Evolutionary conservation across 2,329 filamentous ascomycete genomes (phyloP), one percentile per base, ranked within the genome.

Genomic region (Pestalotiopsis sp.): DNA sequence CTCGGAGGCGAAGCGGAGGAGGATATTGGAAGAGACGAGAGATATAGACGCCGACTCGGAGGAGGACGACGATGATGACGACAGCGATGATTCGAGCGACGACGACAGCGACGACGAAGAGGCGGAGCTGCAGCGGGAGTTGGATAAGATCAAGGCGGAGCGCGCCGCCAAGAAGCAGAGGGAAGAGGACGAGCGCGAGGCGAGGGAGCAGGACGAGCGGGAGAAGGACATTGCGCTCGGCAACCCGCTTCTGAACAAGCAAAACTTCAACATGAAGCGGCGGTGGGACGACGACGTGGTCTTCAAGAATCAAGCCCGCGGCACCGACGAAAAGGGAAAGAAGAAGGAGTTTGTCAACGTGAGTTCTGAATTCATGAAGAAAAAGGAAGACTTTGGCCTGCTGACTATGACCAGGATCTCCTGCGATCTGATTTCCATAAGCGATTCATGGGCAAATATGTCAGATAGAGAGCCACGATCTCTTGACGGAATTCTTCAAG

Each of bases 231-330:
- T 98, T 75, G 95, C 96, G 44, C 84, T 92, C 56, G 96, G 96
- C 6, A 99, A 99, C 78, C 96, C 96, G 52, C 82, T 99, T 64
- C 86, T 99, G 67, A 98, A 98, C 64, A 92, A 93, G 78, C 82
- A 88, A 22, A 94, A 97, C 73, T 98, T 97, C 78, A 94, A 91
- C 68, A 91, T 98, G 76, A 98, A 97, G 86, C 85, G 93, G 73
- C 84, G 84, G 73, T 99, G 96, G 96, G 96, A 99, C 74, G 96
- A 99, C 75, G 96, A 99, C 78, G 96, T 99, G 13, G 94, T 99
- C 2, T 99, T 99, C 83, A 98, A 97, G 84, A 99, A 99, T 80
- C 96, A 99, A 82, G 96, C 95, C 40, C 88, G 96, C 68, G 96
- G 95, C 9, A 97, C 94, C 0, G 95, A 98, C 77, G 94, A 98